These are phyloP conservation scores for Straminergon stramineum DNA, from an alignment of 225 moss, liverwort and hornwort species.

Conservation along the genomic window DNA sequence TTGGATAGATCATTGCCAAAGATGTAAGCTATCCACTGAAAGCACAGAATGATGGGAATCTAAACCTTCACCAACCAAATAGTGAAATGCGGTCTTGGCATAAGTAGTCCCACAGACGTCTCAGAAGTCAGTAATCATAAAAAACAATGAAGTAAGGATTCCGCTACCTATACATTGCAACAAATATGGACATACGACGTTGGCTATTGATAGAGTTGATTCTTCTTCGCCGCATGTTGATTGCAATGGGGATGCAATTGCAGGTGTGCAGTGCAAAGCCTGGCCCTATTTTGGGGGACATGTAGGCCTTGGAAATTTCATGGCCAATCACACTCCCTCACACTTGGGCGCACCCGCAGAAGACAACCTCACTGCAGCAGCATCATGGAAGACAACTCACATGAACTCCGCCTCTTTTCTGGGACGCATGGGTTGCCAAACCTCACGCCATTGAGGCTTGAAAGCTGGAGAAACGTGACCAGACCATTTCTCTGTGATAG, in stretches of 20 bases:
- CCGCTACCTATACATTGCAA: background rate
- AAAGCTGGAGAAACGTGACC: background rate
- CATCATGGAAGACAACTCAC: background rate
- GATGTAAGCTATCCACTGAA: background rate
- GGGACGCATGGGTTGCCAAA: background rate
- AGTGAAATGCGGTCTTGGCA: background rate
- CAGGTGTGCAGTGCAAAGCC: background rate
- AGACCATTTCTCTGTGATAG: background rate
- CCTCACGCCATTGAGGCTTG: background rate
- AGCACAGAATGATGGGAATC: rapidly evolving
- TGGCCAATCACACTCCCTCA: too few species aligned
- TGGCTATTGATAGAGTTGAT: background rate
- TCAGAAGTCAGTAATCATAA: background rate
- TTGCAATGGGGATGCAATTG: background rate
- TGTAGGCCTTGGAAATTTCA: background rate
- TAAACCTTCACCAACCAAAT: too few species aligned
- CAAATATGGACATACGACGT: background rate
- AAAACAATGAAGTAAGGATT: background rate
- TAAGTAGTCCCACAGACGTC: background rate
- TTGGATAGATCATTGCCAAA: background rate
- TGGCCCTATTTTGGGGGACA: background rate
- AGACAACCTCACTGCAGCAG: background rate
- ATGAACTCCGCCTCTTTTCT: background rate
- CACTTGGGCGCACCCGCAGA: background rate
- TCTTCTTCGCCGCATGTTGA: background rate